Base-by-base conservation (phyloP, 768 basidiomycete species). In the Erythrobasidium yunnanense region DNA sequence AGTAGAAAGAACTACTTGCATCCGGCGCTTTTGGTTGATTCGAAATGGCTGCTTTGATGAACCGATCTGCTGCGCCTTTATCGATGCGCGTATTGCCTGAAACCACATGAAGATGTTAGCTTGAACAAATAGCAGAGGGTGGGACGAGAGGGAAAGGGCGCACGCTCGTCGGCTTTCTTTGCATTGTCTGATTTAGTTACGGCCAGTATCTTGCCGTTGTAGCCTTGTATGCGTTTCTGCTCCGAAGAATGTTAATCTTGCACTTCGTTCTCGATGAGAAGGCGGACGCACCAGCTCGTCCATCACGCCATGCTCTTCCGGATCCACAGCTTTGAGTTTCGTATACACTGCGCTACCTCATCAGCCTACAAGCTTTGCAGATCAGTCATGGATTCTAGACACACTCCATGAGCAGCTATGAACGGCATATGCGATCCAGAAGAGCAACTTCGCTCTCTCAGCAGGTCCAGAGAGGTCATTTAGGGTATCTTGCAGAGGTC, bases 211-310 rank as follows among this genome's bases (percentile, higher is more conserved):
- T 60, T 63, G 49, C 3, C 32, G 45, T 66, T 65, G 67, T 68
- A 68, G n/a, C 54, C 22, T 45, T 63, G 30, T 15, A 68, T 54
- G 29, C 67, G 67, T 5, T 68, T 27, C 67, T 68, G 55, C n/a
- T 8, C 25, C 8, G 54, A 29, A 55, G 7, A 6, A 8, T 51
- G 49, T 23, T 25, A 51, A 25, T 8, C 11, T 51, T 11, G 17
- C 49, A 8, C 17, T 51, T 51, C 11, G 49, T 8, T 25, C n/a
- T 42, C 38, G 38, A 50, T 47, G 20, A 17, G 15, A 18, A 6
- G 29, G 33, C n/a, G 51, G 8, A 13, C 67, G 42, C 50, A 68
- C 67, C 18, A 68, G 33, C 25, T 68, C 67, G 17, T 68, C 38
- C 29, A 63, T 52, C 18, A 68, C 67, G 18, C 56, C 63, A 57